phyloP scores from a whole-genome alignment of 129 eudicot genomes.

The Ambrosia trifida region DNA sequence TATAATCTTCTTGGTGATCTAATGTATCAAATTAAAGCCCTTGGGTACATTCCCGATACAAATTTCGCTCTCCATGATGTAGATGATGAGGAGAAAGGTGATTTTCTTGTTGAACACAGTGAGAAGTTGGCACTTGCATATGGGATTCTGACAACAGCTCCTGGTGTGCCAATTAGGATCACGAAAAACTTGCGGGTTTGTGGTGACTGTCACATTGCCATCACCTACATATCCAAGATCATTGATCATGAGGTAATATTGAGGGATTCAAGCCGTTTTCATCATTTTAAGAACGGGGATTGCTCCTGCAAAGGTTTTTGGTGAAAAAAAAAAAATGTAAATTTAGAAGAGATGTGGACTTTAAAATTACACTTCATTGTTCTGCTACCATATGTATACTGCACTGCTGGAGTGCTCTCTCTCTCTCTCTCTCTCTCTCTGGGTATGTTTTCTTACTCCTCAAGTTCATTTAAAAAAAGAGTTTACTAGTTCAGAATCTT shows the following conservation, averaged over 20 bases:
- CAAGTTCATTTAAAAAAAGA: not conserved
- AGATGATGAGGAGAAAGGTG: constrained; percentile 86
- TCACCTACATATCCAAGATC: constrained; percentile 59
- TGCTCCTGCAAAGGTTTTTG: constrained; percentile 91
- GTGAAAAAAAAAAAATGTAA: constrained; percentile 47
- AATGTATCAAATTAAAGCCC: constrained; percentile 52
- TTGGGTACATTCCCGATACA: constrained; percentile 85
- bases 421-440: not conserved
- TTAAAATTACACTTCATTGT: not conserved
- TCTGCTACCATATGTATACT: not conserved
- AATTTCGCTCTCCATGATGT: constrained; percentile 89
- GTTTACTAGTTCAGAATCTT: too few relatives aligned
- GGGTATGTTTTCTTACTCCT: not conserved
- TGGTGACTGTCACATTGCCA: constrained; percentile 84
- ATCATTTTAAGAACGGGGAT: constrained; percentile 79
- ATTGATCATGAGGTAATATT: constrained; percentile 67
- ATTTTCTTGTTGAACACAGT: constrained; percentile 69
- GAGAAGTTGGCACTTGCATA: constrained; percentile 86
- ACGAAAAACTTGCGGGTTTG: constrained; percentile 85
- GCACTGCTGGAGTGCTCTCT: not conserved
- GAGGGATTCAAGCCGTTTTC: constrained; percentile 87
- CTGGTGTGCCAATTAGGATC: constrained; percentile 72
- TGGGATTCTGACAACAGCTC: constrained; percentile 62
- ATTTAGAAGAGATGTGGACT: not conserved
- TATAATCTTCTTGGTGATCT: constrained; percentile 56